phyloP scores from a whole-genome alignment of 1,284 basidiomycete genomes.

The Ganoderma leucocontextum region DNA sequence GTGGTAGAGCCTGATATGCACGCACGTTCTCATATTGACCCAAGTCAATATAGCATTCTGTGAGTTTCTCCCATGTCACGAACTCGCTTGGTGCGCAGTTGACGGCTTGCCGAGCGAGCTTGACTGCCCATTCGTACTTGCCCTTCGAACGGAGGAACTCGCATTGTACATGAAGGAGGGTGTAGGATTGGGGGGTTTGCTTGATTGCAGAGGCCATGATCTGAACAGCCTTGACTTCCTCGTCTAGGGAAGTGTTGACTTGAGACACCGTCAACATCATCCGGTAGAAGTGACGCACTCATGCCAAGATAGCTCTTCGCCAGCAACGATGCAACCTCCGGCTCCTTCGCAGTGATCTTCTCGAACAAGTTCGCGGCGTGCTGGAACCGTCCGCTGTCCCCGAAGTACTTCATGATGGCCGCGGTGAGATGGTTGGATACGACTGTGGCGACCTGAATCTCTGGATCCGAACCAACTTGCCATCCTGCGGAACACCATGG shows the following conservation, averaged over 20 bases:
- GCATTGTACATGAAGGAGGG: slow-evolving; percentile 92
- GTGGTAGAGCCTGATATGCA: slow-evolving; percentile 1
- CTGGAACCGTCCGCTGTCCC: slow-evolving; percentile 88
- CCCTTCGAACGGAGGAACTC: slow-evolving; percentile 92
- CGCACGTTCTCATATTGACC: slow-evolving; percentile 84
- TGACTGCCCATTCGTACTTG: slow-evolving; percentile 89
- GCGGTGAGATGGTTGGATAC: slow-evolving; percentile 97
- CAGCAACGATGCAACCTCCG: slow-evolving; percentile 90
- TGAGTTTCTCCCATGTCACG: slow-evolving; percentile 98
- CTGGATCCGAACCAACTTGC: slow-evolving; percentile 98
- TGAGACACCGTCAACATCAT: neutral
- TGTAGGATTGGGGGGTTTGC: slow-evolving; percentile 91
- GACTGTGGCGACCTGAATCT: slow-evolving; percentile 98
- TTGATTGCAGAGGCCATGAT: slow-evolving; percentile 90
- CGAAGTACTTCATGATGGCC: slow-evolving; percentile 97
- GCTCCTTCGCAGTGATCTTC: slow-evolving; percentile 85
- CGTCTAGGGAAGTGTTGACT: slow-evolving; percentile 63
- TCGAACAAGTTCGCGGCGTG: slow-evolving; percentile 96
- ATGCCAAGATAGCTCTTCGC: slow-evolving; percentile 95
- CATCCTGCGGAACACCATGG: slow-evolving; percentile 67
- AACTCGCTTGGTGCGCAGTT: slow-evolving; percentile 99
- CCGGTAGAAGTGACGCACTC: slow-evolving; percentile 68
- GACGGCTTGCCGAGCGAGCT: slow-evolving; percentile 93
- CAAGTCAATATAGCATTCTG: slow-evolving; percentile 93
- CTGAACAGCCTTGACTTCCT: slow-evolving; percentile 98